A percentile compares a stretch with the other conserved stretches of the same genome.
phyloP scores from a whole-genome alignment of 2,329 filamentous ascomycete species.

The Neopestalotiopsis sp. region DNA sequence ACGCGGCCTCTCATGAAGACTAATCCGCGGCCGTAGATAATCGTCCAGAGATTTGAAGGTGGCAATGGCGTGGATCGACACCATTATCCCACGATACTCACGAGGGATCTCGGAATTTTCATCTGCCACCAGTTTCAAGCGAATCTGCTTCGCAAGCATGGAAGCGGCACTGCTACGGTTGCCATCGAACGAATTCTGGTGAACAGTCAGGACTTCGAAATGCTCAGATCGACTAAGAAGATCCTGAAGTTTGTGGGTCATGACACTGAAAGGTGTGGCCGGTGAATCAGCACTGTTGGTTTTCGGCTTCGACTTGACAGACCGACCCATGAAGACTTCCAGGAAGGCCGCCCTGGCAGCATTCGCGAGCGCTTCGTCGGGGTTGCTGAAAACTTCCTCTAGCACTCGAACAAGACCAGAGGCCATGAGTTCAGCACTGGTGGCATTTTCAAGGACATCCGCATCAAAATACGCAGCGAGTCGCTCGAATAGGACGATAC shows the following conservation, averaged over 20 bases:
- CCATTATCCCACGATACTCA: conserved; percentile 92
- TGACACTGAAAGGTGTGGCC: conserved; percentile 83
- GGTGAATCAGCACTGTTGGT: conserved; percentile 71
- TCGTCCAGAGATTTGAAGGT: conserved; percentile 97
- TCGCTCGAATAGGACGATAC: conserved; percentile 71
- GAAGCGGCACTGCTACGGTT: conserved; percentile 90
- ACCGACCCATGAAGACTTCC: conserved; percentile 87
- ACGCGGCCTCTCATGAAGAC: conserved; percentile 74
- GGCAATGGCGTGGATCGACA: conserved; percentile 96
- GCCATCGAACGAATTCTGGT: conserved; percentile 88
- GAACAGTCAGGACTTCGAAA: conserved; percentile 96
- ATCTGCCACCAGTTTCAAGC: conserved; percentile 86
- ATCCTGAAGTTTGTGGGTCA: conserved; percentile 95
- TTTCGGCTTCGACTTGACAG: conserved; percentile 68
- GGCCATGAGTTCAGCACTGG: conserved; percentile 90
- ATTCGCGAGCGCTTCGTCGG: conserved; percentile 63
- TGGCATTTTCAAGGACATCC: conserved; percentile 89
- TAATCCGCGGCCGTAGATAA: conserved; percentile 90
- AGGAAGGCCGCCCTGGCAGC: conserved; percentile 84
- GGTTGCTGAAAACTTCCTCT: conserved; percentile 79
- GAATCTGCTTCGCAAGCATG: conserved; percentile 95
- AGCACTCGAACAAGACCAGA: conserved; percentile 88
- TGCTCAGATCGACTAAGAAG: conserved; percentile 95
- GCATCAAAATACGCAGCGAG: conserved; percentile 86
- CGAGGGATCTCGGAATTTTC: conserved; percentile 89